These are phyloP conservation scores for Suhomyces guaymorum DNA, from an alignment of 1,139 yeast genomes.

Conservation along the genomic window DNA sequence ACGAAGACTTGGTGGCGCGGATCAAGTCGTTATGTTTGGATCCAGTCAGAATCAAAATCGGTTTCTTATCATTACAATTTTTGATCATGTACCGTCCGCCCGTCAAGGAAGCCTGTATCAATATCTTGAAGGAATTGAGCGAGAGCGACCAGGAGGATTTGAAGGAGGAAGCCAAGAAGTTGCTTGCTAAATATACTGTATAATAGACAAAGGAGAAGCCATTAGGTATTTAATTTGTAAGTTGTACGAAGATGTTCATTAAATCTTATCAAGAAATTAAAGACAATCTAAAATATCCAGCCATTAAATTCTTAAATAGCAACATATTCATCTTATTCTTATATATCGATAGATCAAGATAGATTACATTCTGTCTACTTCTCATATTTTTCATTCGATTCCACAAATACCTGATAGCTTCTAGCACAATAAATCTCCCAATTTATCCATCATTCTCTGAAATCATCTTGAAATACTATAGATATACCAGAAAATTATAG, in stretches of 20 bases:
- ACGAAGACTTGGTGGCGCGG: constrained; percentile 57
- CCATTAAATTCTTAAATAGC: too few relatives aligned
- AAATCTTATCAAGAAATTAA: too few relatives aligned
- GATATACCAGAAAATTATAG: not conserved
- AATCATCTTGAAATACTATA: not conserved
- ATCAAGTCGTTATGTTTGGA: constrained; percentile 79
- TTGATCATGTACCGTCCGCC: constrained; percentile 92
- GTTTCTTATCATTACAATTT: constrained; percentile 78
- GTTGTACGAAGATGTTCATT: too few relatives aligned
- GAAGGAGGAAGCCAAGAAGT: constrained; percentile 53
- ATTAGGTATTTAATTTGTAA: not conserved
- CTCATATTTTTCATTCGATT: too few relatives aligned
- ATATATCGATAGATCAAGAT: too few relatives aligned
- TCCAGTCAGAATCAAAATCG: constrained; percentile 78
- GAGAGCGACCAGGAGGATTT: constrained; percentile 54
- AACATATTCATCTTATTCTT: too few relatives aligned
- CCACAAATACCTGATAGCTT: too few relatives aligned
- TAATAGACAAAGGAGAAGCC: not conserved
- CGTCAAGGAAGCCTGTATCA: constrained; percentile 61
- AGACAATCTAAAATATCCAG: too few relatives aligned
- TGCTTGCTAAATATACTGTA: constrained; percentile 47
- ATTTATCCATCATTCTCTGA: not conserved
- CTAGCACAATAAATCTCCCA: not conserved
- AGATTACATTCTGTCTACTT: too few relatives aligned
- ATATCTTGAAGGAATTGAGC: constrained; percentile 60